phyloP scores from a whole-genome alignment of 441 rosid species.

The Geranium incanum region DNA sequence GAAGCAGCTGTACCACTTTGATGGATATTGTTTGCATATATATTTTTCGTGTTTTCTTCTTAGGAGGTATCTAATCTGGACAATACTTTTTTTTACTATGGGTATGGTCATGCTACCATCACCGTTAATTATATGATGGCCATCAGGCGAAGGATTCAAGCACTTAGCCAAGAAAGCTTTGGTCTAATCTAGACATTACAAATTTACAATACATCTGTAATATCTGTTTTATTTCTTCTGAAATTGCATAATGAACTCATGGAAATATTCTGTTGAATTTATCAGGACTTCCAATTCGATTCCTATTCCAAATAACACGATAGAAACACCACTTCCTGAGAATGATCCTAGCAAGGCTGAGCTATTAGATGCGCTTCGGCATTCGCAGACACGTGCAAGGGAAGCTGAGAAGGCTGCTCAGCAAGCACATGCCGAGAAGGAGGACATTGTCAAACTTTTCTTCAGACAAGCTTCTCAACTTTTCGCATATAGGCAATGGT shows the following conservation, averaged over 20 bases:
- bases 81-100: too few relatives aligned
- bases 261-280: not conserved
- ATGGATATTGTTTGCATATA: not conserved
- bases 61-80: not conserved
- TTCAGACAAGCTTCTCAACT: constrained; percentile 90
- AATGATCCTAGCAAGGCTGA: constrained; percentile 55
- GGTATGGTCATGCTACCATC: too few relatives aligned
- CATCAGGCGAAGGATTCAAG: too few relatives aligned
- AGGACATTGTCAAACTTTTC: constrained; percentile 64
- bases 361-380: constrained; percentile 81
- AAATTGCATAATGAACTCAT: not conserved
- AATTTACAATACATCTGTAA: too few relatives aligned
- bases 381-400: constrained; percentile 94
- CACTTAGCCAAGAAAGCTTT: too few relatives aligned
- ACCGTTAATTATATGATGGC: too few relatives aligned
- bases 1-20: not conserved
- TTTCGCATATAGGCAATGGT: constrained; percentile 86
- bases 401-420: constrained; percentile 87
- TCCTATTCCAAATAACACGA: constrained; percentile 27
- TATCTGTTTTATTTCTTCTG: not conserved
- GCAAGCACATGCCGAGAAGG: constrained; percentile 79
- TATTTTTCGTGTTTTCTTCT: not conserved
- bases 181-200: not conserved
- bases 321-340: constrained; percentile 33
- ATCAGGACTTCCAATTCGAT: constrained; percentile 18